Conservation (phyloP, 805 yeast species). For the Lipomyces yamadae region DNA sequence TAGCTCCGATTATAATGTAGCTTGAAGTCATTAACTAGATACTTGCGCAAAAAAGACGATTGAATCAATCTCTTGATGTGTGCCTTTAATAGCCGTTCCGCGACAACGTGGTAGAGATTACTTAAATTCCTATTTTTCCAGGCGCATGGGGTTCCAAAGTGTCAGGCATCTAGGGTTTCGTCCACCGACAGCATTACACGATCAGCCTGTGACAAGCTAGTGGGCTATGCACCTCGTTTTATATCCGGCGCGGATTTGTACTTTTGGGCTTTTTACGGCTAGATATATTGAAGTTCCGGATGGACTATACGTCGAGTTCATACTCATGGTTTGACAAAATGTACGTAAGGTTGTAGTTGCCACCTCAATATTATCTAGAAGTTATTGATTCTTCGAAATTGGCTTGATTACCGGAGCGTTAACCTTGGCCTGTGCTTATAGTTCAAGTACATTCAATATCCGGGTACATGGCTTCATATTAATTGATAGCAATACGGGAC, state of each 20-base stretch:
- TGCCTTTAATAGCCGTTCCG: neutral
- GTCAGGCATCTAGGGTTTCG: neutral
- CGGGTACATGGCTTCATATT: constrained; percentile 28
- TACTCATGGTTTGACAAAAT: constrained; percentile 21
- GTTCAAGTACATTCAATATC: constrained; percentile 15
- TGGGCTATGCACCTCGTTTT: neutral
- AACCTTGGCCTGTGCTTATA: constrained; percentile 4
- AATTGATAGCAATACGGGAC: constrained; percentile 28
- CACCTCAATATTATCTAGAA: neutral
- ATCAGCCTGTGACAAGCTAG: neutral
- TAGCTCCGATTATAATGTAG: neutral
- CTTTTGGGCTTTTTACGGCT: no score
- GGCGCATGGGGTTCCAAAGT: neutral
- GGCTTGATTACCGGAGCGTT: neutral
- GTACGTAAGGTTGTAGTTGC: constrained; percentile 13
- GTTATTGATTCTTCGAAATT: neutral
- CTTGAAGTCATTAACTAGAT: neutral
- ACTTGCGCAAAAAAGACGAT: neutral
- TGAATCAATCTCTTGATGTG: neutral
- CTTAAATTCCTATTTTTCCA: neutral
- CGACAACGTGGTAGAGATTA: neutral
- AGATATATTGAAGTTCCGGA: constrained; percentile 1
- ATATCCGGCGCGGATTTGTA: no score
- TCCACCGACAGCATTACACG: neutral
- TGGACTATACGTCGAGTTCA: constrained; percentile 18